Percentiles rank a stretch among this genome's conserved stretches.
Conservation (phyloP, 2,329 filamentous ascomycete genomes). For the Fusarium kyushuense region DNA sequence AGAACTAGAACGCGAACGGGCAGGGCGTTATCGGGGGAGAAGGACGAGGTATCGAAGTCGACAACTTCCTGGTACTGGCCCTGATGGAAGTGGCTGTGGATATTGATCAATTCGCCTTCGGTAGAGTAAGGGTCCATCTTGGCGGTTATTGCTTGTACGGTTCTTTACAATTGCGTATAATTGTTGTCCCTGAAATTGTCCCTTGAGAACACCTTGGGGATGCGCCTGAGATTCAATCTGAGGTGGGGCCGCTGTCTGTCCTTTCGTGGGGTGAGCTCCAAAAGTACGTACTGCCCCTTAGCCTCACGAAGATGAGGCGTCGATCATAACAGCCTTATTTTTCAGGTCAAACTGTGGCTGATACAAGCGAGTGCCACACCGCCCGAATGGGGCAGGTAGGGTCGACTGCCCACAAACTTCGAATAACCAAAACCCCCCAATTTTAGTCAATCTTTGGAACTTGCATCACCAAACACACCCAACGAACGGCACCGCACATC, state of each 20-base stretch:
- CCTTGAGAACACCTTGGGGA: slow-evolving; percentile 51
- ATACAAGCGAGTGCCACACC: slow-evolving; percentile 45
- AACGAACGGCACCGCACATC: slow-evolving; percentile 57
- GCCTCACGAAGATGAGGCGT: slow-evolving; percentile 44
- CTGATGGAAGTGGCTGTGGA: slow-evolving; percentile 78
- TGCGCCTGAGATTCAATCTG: slow-evolving; percentile 41
- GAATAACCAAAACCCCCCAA: slow-evolving; percentile 59
- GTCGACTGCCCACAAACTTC: slow-evolving; percentile 57
- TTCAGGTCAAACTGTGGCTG: slow-evolving; percentile 47
- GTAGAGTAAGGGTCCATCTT: slow-evolving; percentile 77
- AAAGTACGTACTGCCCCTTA: slow-evolving; percentile 35
- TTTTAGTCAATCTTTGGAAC: slow-evolving; percentile 54
- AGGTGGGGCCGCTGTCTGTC: slow-evolving; percentile 48
- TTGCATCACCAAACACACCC: slow-evolving; percentile 59
- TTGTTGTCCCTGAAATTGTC: slow-evolving; percentile 34
- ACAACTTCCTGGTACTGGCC: slow-evolving; percentile 89
- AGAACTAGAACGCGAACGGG: slow-evolving; percentile 82
- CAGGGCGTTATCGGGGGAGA: slow-evolving; percentile 82
- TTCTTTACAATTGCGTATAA: slow-evolving; percentile 22
- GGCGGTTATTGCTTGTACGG: slow-evolving; percentile 41
- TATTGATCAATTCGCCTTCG: slow-evolving; percentile 78
- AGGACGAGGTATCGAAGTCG: slow-evolving; percentile 83
- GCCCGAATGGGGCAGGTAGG: slow-evolving; percentile 50
- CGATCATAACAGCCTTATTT: slow-evolving; percentile 37
- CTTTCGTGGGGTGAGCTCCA: slow-evolving; percentile 43